Percentiles rank a stretch among this genome's conserved stretches.
Evolutionary conservation across 1,139 yeast genomes (phyloP).

Genomic region (Taphrina flavorubra): DNA sequence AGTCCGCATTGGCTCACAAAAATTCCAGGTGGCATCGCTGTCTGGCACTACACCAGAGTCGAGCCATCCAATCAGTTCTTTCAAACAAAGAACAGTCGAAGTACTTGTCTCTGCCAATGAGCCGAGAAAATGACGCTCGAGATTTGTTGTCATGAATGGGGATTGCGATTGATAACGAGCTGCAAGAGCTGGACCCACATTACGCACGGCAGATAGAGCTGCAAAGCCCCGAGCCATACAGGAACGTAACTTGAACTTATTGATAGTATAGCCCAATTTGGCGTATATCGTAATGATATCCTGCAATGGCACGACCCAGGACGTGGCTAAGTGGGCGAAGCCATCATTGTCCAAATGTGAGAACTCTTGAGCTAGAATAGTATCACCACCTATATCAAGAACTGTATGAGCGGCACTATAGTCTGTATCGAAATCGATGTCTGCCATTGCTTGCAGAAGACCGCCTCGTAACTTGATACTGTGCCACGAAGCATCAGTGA

Average conservation of each 20-base stretch:
- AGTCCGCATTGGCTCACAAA: constrained; percentile 36
- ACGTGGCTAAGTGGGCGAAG: constrained; percentile 52
- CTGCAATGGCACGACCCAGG: constrained; percentile 56
- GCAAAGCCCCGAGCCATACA: constrained; percentile 62
- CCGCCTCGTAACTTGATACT: constrained; percentile 63
- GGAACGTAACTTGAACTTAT: constrained; percentile 51
- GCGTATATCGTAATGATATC: constrained; percentile 54
- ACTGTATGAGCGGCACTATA: constrained; percentile 58
- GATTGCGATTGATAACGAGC: constrained; percentile 53
- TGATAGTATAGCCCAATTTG: constrained; percentile 51
- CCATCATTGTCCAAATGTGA: constrained; percentile 49
- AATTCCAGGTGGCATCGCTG: constrained; percentile 13
- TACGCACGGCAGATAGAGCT: constrained; percentile 57
- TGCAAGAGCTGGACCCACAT: constrained; percentile 50
- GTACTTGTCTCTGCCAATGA: constrained; percentile 58
- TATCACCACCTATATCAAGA: constrained; percentile 66
- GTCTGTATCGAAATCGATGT: constrained; percentile 60
- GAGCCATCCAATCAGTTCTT: constrained; percentile 56
- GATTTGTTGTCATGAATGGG: constrained; percentile 55
- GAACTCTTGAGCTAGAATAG: constrained; percentile 56
- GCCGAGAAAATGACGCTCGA: constrained; percentile 60
- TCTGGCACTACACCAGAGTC: constrained; percentile 46
- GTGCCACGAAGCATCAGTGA: constrained; percentile 69
- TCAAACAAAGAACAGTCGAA: constrained; percentile 54
- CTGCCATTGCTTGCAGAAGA: constrained; percentile 57